A percentile compares a stretch with the other conserved stretches of the same genome.
Conservation (phyloP, 192 early-diverging fungal species). For the Coemansia sp. region DNA sequence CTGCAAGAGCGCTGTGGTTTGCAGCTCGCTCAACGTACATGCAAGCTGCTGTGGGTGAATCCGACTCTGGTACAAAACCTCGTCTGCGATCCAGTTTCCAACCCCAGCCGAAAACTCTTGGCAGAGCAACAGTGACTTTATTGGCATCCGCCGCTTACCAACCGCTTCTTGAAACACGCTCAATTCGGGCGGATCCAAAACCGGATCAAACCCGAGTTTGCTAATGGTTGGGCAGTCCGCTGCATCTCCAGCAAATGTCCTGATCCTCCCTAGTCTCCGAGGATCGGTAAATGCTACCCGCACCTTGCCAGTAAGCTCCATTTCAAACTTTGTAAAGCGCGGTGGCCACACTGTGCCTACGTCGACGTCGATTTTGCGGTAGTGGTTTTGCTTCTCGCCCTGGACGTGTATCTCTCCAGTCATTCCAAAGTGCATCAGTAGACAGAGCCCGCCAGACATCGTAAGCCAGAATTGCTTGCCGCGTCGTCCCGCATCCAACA, state of each 20-base stretch:
- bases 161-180: conserved; percentile 56
- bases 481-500: conserved; percentile 66
- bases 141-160: conserved; percentile 47
- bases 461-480: conserved; percentile 75
- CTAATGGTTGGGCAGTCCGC: conserved; percentile 55
- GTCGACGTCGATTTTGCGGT: conserved; percentile 29
- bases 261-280: conserved; percentile 68
- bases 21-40: conserved; percentile 50
- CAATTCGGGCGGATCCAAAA: conserved; percentile 58
- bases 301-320: conserved; percentile 43
- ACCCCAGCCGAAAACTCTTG: conserved; percentile 78
- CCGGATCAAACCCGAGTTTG: conserved; percentile 78
- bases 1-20: conserved; percentile 54
- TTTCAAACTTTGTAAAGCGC: conserved; percentile 64
- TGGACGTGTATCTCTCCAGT: conserved; percentile 56
- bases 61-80: conserved; percentile 71
- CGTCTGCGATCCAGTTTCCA: conserved; percentile 89
- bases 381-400: conserved; percentile 20
- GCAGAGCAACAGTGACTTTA: conserved; percentile 78
- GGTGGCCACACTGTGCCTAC: conserved; percentile 66
- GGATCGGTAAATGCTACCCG: conserved; percentile 64
- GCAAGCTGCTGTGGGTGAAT: conserved; percentile 69
- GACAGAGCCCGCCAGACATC: conserved; percentile 22
- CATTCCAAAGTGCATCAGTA: conserved; percentile 77
- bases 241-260: conserved; percentile 60